Conservation (phyloP, 176 grass and related monocot genomes). For the Pharus latifolius region DNA sequence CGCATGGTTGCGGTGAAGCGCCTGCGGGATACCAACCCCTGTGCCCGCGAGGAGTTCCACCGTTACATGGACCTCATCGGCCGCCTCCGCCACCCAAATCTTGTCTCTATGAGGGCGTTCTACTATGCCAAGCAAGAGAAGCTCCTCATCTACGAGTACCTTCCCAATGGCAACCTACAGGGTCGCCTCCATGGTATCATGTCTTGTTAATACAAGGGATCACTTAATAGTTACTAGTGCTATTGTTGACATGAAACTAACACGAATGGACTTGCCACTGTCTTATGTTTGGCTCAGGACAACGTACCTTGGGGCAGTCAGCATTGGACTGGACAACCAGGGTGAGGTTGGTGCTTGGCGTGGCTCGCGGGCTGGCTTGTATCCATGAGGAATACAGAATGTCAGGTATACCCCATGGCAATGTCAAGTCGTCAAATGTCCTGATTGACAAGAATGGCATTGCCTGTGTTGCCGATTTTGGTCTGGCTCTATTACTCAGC, state of each 20-base stretch:
- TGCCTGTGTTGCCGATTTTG: conserved; percentile 57
- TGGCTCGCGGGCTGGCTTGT: conserved; percentile 46
- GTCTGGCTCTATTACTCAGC: conserved; percentile 52
- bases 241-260: not conserved
- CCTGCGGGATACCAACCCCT: conserved; percentile 60
- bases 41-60: conserved; percentile 63
- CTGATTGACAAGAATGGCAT: conserved; percentile 43
- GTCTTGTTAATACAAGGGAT: not conserved
- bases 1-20: conserved; percentile 77
- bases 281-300: conserved; percentile 15
- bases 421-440: conserved; percentile 72
- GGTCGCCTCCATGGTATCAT: conserved; percentile 46
- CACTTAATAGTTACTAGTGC: not conserved
- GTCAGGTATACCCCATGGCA: conserved; percentile 52
- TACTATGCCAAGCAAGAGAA: conserved; percentile 94
- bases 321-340: conserved; percentile 65
- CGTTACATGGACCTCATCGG: conserved; percentile 91
- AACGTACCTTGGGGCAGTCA: conserved; percentile 28
- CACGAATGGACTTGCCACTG: not conserved
- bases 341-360: conserved; percentile 40
- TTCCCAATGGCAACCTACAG: conserved; percentile 73
- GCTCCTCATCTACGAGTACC: conserved; percentile 83
- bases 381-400: conserved; percentile 51
- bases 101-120: conserved; percentile 63
- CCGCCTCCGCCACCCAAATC: conserved; percentile 57